These are phyloP conservation scores for Aegilops tauschii DNA, from an alignment of 176 grass and related monocot species.

Conservation along the genomic window DNA sequence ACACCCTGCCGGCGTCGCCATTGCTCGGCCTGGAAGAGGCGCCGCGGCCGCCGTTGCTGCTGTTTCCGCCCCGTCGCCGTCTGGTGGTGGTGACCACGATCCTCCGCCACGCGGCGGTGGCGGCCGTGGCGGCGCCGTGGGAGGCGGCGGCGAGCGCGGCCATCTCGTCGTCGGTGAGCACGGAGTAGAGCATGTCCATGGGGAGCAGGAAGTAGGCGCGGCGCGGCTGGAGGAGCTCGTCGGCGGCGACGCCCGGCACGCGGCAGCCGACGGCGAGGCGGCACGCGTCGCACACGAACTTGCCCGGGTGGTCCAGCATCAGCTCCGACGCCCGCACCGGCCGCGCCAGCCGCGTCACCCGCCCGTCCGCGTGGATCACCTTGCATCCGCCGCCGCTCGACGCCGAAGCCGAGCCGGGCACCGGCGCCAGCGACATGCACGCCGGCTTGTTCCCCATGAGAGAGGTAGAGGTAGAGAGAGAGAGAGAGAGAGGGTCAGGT, in stretches of 20 bases:
- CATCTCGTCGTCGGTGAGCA: slow-evolving; percentile 95
- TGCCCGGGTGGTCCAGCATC: slow-evolving; percentile 61
- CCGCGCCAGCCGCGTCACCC: slow-evolving; percentile 35
- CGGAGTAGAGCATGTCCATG: slow-evolving; percentile 95
- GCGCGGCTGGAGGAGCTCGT: slow-evolving; percentile 60
- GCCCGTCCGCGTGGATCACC: slow-evolving; percentile 59
- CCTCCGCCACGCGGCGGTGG: slow-evolving; percentile 39
- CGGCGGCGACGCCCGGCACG: slow-evolving; percentile 50
- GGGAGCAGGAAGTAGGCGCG: slow-evolving; percentile 84
- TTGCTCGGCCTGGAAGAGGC: not conserved
- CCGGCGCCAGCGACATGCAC: slow-evolving; percentile 36
- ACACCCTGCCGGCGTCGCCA: slow-evolving; percentile 36
- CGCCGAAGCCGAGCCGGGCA: not conserved
- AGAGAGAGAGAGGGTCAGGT: not conserved
- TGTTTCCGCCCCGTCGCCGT: not conserved
- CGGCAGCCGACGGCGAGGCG: slow-evolving; percentile 66
- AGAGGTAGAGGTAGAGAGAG: not conserved
- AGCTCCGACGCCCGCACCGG: slow-evolving; percentile 56
- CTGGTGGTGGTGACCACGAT: slow-evolving; percentile 25
- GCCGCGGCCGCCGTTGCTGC: not conserved
- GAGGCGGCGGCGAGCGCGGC: slow-evolving; percentile 34
- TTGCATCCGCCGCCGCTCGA: slow-evolving; percentile 22
- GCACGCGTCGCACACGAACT: slow-evolving; percentile 69
- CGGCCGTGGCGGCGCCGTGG: slow-evolving; percentile 36
- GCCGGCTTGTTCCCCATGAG: slow-evolving; percentile 60